Evolutionary conservation across 176 grass and related monocot species (phyloP), one percentile per base, ranked within the genome.

Genomic region (Pharus latifolius): DNA sequence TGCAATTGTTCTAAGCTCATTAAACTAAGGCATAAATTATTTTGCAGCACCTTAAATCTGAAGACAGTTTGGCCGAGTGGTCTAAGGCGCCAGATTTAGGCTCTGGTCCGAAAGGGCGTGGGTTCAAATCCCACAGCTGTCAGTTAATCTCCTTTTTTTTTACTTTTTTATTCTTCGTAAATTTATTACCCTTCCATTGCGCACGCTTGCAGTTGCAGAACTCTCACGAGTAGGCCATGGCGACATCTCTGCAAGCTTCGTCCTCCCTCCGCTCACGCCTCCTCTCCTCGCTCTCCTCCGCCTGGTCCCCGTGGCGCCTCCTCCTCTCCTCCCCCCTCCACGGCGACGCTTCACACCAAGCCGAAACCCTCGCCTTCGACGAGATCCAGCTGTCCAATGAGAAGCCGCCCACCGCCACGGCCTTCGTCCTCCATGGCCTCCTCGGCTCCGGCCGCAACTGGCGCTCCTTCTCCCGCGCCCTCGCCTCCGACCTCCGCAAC

Each of bases 51-150:
- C n/a, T n/a, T n/a, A n/a, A n/a, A n/a, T n/a, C n/a, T 55, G 23
- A 6, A 3, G 83, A 92, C 83, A 87, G 90, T 94, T 99, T 94
- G 87, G 87, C 90, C 84, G 95, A 98, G 87, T 99, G 95, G 90
- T 99, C 95, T 94, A 99, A 91, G 84, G 89, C 89, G 94, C 81
- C 81, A 93, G 94, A 91, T 91, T 94, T 94, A 91, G 95, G 90
- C 90, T 99, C 87, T 99, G 76, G 90, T 99, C 87, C 95, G 95
- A 77, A 91, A 91, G 90, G 90, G 87, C 84, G 90, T 91, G 95
- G 87, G 90, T 99, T 99, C 95, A 94, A 99, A 99, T 94, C 89
- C 91, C 87, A 96, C 91, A 96, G 73, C 87, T 85, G 78, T 88
- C 74, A 81, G 2, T 0, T 0, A 0, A 0, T 49, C 45, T 69